Conservation (phyloP, 345 rosid genomes). For the Gynandropsis gynandra region DNA sequence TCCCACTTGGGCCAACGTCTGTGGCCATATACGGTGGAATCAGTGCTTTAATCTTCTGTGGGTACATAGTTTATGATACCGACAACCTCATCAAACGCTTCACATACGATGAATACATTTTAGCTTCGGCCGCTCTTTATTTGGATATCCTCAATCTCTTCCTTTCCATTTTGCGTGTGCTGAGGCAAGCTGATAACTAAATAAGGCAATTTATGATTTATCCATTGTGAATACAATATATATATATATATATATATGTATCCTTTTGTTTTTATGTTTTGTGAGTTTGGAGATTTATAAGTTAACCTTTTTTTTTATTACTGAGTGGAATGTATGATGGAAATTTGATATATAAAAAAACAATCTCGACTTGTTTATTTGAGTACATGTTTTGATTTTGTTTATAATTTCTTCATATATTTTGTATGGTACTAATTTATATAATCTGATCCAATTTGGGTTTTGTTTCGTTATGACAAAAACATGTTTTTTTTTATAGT, state of each 20-base stretch:
- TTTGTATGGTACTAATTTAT: too few species aligned
- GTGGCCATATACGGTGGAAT: constrained; percentile 71
- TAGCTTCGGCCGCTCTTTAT: constrained; percentile 83
- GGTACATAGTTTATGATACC: constrained; percentile 84
- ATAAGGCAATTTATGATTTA: neutral
- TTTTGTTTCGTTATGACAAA: too few species aligned
- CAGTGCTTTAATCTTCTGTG: constrained; percentile 81
- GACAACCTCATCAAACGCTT: constrained; percentile 89
- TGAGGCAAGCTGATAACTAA: constrained; percentile 55
- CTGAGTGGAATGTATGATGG: too few species aligned
- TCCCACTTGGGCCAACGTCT: constrained; percentile 79
- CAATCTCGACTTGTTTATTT: too few species aligned
- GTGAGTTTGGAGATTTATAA: too few species aligned
- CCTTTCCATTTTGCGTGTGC: constrained; percentile 73
- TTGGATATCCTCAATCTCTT: constrained; percentile 88
- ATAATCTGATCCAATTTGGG: too few species aligned
- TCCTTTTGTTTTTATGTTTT: neutral
- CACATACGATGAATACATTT: constrained; percentile 84
- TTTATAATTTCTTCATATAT: too few species aligned
- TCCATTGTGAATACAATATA: neutral
- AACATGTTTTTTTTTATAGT: too few species aligned
- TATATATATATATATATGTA: too few species aligned
- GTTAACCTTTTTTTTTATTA: too few species aligned
- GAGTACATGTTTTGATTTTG: too few species aligned
- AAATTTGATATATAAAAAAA: too few species aligned